A percentile compares a stretch with the other conserved stretches of the same genome.
phyloP scores from a whole-genome alignment of 2,329 filamentous ascomycete genomes.

The Aspergillus quadricinctus region DNA sequence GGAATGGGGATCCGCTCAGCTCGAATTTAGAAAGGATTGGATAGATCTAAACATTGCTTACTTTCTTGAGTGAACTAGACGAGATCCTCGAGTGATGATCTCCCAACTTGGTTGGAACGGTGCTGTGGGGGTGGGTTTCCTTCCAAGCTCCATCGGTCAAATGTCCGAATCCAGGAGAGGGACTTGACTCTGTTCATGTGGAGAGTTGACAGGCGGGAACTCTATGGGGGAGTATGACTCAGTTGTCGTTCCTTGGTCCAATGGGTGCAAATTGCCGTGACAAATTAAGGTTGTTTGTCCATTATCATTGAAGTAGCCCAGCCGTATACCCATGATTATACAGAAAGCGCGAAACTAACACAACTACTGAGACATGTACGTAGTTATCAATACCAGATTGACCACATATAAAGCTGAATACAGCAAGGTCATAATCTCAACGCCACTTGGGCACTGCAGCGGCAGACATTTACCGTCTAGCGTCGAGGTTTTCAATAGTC shows the following conservation, averaged over 20 bases:
- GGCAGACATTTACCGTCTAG: not conserved
- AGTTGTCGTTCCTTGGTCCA: not conserved
- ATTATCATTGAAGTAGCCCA: too few species aligned
- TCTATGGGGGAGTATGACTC: too few species aligned
- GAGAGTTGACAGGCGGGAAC: not conserved
- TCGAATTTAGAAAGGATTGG: not conserved
- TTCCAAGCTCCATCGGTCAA: too few species aligned
- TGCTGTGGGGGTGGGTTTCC: too few species aligned
- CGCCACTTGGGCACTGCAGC: not conserved
- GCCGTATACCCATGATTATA: not conserved
- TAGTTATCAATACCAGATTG: not conserved
- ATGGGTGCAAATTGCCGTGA: not conserved
- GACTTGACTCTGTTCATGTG: not conserved
- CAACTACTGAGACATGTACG: not conserved
- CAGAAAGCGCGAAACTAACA: not conserved
- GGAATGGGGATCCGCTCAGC: not conserved
- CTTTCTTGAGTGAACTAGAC: not conserved
- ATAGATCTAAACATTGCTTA: too few species aligned
- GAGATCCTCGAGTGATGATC: not conserved
- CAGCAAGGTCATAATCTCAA: not conserved
- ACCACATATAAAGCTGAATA: not conserved
- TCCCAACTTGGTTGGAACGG: not conserved
- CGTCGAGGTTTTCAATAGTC: constrained; percentile 1
- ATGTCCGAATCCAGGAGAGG: not conserved
- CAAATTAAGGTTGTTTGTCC: not conserved